Evolutionary conservation across 169 alveolate genomes (phyloP).

Genomic region (Plasmodium gonderi): DNA sequence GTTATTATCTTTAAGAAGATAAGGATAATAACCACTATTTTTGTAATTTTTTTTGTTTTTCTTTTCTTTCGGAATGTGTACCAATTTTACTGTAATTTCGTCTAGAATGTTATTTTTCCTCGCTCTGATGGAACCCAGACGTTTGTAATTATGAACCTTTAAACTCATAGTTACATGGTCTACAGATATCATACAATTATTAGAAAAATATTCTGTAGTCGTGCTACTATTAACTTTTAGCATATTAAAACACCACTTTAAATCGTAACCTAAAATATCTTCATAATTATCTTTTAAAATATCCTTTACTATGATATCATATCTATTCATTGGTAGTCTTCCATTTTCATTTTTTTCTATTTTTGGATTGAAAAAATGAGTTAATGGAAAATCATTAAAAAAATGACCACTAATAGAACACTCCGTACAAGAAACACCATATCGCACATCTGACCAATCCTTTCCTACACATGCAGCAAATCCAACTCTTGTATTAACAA

Average conservation of each 20-base stretch:
- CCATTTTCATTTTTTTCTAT: constrained; percentile 65
- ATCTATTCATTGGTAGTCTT: constrained; percentile 63
- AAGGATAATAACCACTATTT: background rate
- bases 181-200: constrained; percentile 59
- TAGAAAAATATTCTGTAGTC: constrained; percentile 33
- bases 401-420: constrained; percentile 91
- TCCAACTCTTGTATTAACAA: constrained; percentile 85
- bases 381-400: constrained; percentile 89
- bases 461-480: constrained; percentile 81
- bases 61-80: constrained; percentile 36
- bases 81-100: constrained; percentile 53
- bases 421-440: constrained; percentile 89
- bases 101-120: constrained; percentile 26
- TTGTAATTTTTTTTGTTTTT: constrained; percentile 29
- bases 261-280: constrained; percentile 46
- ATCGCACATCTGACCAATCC: constrained; percentile 76
- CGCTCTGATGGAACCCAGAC: constrained; percentile 16
- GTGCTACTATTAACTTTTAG: constrained; percentile 64
- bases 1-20: background rate
- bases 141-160: constrained; percentile 48
- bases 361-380: constrained; percentile 84
- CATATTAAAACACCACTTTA: constrained; percentile 74
- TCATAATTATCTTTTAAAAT: constrained; percentile 69
- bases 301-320: constrained; percentile 65
- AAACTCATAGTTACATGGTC: constrained; percentile 74